These are phyloP conservation scores for Thielaviopsis euricoi DNA, from an alignment of 2,329 filamentous ascomycete species.

Conservation along the genomic window DNA sequence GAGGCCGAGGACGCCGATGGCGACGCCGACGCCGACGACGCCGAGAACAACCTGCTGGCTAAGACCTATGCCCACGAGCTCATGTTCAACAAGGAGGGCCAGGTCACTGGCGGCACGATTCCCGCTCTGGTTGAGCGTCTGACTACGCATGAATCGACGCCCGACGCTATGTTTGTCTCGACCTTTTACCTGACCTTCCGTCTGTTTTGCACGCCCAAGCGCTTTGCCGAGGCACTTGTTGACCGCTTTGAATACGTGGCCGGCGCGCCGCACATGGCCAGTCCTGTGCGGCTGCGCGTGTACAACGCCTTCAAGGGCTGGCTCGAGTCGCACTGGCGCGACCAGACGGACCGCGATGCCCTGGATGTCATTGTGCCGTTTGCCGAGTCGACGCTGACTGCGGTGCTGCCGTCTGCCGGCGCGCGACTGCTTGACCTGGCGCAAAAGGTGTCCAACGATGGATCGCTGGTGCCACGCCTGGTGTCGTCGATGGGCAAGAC, in stretches of 20 bases:
- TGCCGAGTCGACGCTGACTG: constrained; percentile 53
- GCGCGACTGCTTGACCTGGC: constrained; percentile 66
- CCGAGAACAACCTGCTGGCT: constrained; percentile 71
- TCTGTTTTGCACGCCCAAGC: constrained; percentile 67
- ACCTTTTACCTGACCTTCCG: constrained; percentile 95
- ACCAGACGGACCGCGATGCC: constrained; percentile 61
- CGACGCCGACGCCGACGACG: constrained; percentile 64
- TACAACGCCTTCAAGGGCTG: constrained; percentile 97
- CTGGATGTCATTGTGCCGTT: constrained; percentile 65
- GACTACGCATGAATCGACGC: constrained; percentile 82
- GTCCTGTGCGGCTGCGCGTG: constrained; percentile 71
- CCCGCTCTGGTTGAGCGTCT: constrained; percentile 85
- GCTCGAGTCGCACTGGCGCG: constrained; percentile 90
- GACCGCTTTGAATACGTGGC: constrained; percentile 85
- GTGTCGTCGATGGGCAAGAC: constrained; percentile 81
- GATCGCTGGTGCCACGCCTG: constrained; percentile 63
- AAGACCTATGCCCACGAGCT: constrained; percentile 86
- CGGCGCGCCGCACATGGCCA: constrained; percentile 55
- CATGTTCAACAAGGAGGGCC: constrained; percentile 83
- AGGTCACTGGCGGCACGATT: constrained; percentile 83
- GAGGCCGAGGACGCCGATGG: constrained; percentile 47
- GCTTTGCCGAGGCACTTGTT: constrained; percentile 68
- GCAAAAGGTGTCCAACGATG: constrained; percentile 58
- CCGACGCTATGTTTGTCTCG: constrained; percentile 79
- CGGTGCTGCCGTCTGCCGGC: constrained; percentile 58